phyloP scores from a whole-genome alignment of 2,329 filamentous ascomycete genomes.

The Alternaria arbusti region DNA sequence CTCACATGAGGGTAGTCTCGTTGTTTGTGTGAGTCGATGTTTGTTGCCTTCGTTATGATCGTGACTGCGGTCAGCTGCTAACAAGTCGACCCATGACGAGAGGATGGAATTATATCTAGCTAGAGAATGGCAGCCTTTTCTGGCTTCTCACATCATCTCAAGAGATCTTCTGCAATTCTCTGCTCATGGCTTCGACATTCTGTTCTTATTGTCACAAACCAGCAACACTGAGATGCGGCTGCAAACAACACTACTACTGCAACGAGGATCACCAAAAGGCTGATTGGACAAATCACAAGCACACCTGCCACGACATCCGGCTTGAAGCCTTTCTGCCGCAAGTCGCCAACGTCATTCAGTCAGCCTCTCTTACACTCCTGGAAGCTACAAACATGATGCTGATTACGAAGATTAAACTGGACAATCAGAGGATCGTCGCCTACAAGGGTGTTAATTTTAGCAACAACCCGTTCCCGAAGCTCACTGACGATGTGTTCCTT shows the following conservation, averaged over 20 bases:
- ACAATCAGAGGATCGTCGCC: neutral
- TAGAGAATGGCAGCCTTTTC: neutral
- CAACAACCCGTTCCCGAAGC: neutral
- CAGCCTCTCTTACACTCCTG: neutral
- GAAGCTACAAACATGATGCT: neutral
- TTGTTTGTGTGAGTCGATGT: neutral
- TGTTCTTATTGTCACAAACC: neutral
- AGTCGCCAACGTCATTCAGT: neutral
- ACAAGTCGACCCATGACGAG: neutral
- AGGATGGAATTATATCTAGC: neutral
- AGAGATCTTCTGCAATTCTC: neutral
- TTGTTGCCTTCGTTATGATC: neutral
- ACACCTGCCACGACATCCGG: neutral
- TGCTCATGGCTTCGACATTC: neutral
- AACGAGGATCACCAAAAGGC: neutral
- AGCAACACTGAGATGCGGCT: neutral
- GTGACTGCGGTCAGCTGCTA: neutral
- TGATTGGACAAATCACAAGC: neutral
- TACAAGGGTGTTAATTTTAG: neutral
- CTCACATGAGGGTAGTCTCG: neutral
- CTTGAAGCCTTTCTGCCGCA: neutral
- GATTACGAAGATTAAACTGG: neutral
- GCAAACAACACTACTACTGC: neutral
- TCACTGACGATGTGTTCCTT: neutral
- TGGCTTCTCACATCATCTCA: neutral